Evolutionary conservation across 2,329 filamentous ascomycete species (phyloP).

Genomic region (Claviceps paspali): DNA sequence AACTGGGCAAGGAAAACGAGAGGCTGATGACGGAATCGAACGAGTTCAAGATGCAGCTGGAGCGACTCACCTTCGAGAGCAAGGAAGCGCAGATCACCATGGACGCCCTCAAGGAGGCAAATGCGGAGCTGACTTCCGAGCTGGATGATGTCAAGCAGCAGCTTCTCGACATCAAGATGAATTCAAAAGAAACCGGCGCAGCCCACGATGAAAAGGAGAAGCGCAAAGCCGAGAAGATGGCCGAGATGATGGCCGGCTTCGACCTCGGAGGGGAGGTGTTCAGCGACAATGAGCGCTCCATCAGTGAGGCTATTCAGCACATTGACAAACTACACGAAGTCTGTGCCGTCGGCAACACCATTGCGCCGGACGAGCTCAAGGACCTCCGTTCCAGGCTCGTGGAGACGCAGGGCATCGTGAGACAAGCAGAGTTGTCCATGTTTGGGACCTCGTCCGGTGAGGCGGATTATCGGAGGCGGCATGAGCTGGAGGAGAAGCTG

Average conservation of each 20-base stretch:
- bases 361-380: slow-evolving; percentile 68
- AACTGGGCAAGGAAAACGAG: slow-evolving; percentile 81
- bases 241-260: slow-evolving; percentile 99
- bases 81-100: slow-evolving; percentile 96
- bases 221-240: slow-evolving; percentile 98
- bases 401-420: slow-evolving; percentile 81
- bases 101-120: slow-evolving; percentile 93
- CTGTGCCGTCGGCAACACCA: slow-evolving; percentile 59
- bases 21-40: slow-evolving; percentile 73
- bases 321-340: slow-evolving; percentile 66
- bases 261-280: slow-evolving; percentile 87
- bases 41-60: slow-evolving; percentile 89
- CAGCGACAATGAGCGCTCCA: slow-evolving; percentile 77
- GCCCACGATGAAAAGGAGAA: slow-evolving; percentile 94
- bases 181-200: slow-evolving; percentile 79
- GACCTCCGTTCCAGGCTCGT: slow-evolving; percentile 64
- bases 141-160: slow-evolving; percentile 94
- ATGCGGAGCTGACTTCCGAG: slow-evolving; percentile 79
- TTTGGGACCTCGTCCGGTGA: slow-evolving; percentile 53
- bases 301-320: slow-evolving; percentile 70
- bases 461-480: slow-evolving; percentile 50
- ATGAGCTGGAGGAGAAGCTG: slow-evolving; percentile 64
- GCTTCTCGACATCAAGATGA: slow-evolving; percentile 90
- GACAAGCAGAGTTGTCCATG: slow-evolving; percentile 79
- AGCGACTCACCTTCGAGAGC: slow-evolving; percentile 87